Conservation (phyloP, 2,329 filamentous ascomycete species). For the Aspergillus awamori region DNA sequence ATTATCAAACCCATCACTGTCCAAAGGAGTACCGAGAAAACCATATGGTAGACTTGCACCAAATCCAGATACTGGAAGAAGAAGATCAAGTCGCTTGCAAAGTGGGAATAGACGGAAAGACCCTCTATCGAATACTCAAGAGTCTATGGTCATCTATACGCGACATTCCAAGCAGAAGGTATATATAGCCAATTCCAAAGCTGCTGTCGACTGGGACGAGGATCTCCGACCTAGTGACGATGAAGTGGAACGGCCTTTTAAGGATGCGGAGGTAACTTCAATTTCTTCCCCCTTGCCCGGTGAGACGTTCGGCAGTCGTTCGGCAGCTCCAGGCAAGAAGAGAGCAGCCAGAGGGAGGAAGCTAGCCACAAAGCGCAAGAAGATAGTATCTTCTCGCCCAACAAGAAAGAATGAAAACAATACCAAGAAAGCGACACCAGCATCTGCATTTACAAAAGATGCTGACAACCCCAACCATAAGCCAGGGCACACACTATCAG, state of each 20-base stretch:
- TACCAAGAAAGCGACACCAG: not conserved
- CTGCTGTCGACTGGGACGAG: slow-evolving; percentile 36
- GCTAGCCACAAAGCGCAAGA: not conserved
- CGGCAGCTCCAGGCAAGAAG: not conserved
- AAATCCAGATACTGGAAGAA: not conserved
- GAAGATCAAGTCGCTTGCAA: not conserved
- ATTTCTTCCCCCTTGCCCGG: slow-evolving; percentile 21
- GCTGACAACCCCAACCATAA: not conserved
- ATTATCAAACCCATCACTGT: not conserved
- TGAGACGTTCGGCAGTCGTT: not conserved
- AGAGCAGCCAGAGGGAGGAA: slow-evolving; percentile 2
- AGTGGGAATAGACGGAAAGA: not conserved
- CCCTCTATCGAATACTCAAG: slow-evolving; percentile 19
- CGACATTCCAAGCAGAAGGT: slow-evolving; percentile 22
- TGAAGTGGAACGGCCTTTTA: slow-evolving; percentile 3
- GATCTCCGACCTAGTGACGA: slow-evolving; percentile 32
- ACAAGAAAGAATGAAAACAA: not conserved
- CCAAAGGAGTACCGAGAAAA: not conserved
- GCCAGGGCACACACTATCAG: not conserved
- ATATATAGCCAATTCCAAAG: slow-evolving; percentile 20
- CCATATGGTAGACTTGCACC: not conserved
- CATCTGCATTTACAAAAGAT: not conserved
- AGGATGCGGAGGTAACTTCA: slow-evolving; percentile 14
- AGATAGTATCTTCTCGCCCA: not conserved
- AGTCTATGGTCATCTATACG: slow-evolving; percentile 20